phyloP scores from a whole-genome alignment of 2,329 filamentous ascomycete genomes.

The Verticillium longisporum region DNA sequence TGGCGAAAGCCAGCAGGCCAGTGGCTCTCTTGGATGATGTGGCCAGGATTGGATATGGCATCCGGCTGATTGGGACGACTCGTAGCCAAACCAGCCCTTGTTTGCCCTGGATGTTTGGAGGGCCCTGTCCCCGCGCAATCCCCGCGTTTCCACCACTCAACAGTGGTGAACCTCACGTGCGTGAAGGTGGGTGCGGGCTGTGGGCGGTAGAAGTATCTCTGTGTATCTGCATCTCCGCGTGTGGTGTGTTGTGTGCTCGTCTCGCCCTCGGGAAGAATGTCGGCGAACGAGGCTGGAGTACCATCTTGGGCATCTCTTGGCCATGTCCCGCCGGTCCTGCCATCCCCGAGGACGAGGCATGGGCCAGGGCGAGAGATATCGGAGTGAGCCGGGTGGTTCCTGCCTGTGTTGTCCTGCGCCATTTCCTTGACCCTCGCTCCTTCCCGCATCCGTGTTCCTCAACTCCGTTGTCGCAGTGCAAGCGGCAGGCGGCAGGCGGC shows the following conservation, averaged over 20 bases:
- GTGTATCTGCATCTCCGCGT: too few species aligned
- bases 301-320: neutral
- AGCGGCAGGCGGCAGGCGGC: too few species aligned
- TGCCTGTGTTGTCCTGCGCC: neutral
- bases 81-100: neutral
- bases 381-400: neutral
- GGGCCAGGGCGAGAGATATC: neutral
- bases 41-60: slow-evolving; percentile 1
- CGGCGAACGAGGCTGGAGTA: neutral
- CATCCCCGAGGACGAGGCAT: neutral
- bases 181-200: neutral
- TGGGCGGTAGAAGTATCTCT: neutral
- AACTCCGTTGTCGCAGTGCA: neutral
- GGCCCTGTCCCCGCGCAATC: neutral
- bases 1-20: neutral
- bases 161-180: neutral
- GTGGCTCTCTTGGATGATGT: too few species aligned
- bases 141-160: neutral
- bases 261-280: neutral
- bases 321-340: neutral
- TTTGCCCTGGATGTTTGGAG: neutral
- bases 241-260: neutral
- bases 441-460: neutral
- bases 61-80: slow-evolving; percentile 1
- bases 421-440: neutral